Evolutionary conservation across 371 early-diverging fungal genomes (phyloP).

Genomic region (Nematocida displodere): DNA sequence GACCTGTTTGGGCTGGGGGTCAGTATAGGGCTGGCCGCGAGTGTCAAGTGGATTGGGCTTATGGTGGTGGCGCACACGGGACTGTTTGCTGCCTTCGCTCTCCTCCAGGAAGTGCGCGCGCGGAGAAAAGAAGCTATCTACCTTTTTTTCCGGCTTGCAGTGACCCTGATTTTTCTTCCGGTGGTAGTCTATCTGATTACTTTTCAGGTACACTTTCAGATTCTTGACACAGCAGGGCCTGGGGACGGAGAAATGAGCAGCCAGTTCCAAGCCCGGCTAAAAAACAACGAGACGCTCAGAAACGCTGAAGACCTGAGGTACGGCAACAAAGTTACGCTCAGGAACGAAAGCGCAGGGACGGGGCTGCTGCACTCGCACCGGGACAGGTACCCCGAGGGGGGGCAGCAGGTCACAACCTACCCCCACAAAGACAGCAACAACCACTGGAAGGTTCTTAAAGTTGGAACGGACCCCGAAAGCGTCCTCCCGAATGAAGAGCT

Average conservation of each 20-base stretch:
- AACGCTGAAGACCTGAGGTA: constrained; percentile 84
- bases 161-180: constrained; percentile 75
- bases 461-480: constrained; percentile 39
- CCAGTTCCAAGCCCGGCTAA: constrained; percentile 84
- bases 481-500: constrained; percentile 57
- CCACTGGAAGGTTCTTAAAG: constrained; percentile 70
- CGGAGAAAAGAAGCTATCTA: constrained; percentile 73
- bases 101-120: constrained; percentile 69
- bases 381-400: constrained; percentile 82
- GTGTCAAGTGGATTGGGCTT: constrained; percentile 97
- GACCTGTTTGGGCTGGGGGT: constrained; percentile 80
- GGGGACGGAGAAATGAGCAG: constrained; percentile 97
- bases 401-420: constrained; percentile 95
- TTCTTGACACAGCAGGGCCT: constrained; percentile 76
- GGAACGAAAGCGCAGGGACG: constrained; percentile 77
- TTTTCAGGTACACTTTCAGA: constrained; percentile 81
- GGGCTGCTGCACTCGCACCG: constrained; percentile 90
- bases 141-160: constrained; percentile 66
- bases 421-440: constrained; percentile 92
- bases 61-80: constrained; percentile 88
- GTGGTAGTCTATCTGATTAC: constrained; percentile 75
- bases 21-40: constrained; percentile 74
- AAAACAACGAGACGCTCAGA: constrained; percentile 72
- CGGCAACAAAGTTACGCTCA: constrained; percentile 81
- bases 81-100: constrained; percentile 78